Evolutionary conservation across 108 stramenopile genomes (phyloP).

Genomic region (Stephanodiscus triporus): DNA sequence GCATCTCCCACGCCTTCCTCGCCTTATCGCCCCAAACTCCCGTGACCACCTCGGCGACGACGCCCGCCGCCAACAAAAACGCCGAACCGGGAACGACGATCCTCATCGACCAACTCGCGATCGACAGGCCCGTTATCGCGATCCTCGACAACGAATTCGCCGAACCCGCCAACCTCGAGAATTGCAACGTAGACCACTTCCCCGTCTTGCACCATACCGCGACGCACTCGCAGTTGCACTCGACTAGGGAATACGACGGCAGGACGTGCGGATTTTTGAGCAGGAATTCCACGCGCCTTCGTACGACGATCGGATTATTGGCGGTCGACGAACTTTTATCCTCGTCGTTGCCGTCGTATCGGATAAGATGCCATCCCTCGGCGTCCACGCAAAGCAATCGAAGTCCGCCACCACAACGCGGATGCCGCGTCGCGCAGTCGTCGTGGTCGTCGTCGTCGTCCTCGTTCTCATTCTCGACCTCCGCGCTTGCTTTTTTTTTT

Average conservation of each 20-base stretch:
- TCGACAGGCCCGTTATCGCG: neutral
- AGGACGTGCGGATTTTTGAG: neutral
- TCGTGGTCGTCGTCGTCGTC: too few relatives aligned
- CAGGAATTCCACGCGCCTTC: neutral
- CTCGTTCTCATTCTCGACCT: too few relatives aligned
- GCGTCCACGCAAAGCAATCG: neutral
- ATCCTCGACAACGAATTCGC: neutral
- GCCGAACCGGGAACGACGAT: neutral
- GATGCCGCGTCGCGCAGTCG: too few relatives aligned
- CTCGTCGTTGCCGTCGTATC: neutral
- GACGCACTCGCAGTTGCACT: conserved; percentile 13
- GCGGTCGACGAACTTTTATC: too few relatives aligned
- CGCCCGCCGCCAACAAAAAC: neutral
- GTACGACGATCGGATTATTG: neutral
- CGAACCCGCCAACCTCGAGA: neutral
- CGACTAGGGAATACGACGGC: neutral
- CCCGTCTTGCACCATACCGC: conserved; percentile 18
- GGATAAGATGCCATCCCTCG: neutral
- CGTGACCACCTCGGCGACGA: neutral
- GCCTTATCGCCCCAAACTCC: neutral
- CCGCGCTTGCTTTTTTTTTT: too few relatives aligned
- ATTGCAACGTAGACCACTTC: neutral
- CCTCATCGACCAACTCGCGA: neutral
- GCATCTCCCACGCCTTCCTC: neutral
- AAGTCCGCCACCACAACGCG: neutral